Evolutionary conservation across 441 rosid genomes (phyloP), one percentile per base, ranked within the genome.

Genomic region (Sinapis alba): DNA sequence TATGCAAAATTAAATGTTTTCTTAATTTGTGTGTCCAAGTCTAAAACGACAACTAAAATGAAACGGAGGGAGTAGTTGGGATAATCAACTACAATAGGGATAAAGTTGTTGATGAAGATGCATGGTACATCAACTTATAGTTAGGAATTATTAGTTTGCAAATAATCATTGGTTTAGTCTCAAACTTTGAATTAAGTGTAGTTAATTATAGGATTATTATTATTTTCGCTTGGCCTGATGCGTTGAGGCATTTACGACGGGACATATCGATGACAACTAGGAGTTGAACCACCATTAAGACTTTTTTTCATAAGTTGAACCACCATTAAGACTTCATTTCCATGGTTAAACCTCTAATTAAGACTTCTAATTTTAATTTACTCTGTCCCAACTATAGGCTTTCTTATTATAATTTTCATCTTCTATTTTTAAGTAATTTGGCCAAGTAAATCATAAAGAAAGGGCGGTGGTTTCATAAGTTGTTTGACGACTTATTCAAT

Each of bases 221-320:
- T 65, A 47, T 7, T 72, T 36, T 36, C 6, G 2, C 3, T 61
- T 66, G 81, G 41, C 69, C 63, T 51, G 69, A 66, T 65, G 64
- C 50, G 21, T 21, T 65, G 64, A 72, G 71, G 53, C 69, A 71
- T 61, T 66, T 36, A 67, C 73, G 69, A 77, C 30, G 65, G 81
- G 18, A 19, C 50, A 51, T 47, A 60, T 66, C 65, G 20, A 77
- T 71, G 63, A 65, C 80, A 72, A 61, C 73, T 0, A 78, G 68
- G 63, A 72, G 77, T 66, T 77, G 77, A 77, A 67, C 73, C 47
- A 72, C 68, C 69, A 61, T 15, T 66, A 11, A 26, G 73, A 66
- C 72, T 45, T 56, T 34, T 34, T 10, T 34, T 34, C 41, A 34
- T 34, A 38, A 72, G 77, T 66, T 78, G 77, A 78, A 67, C 73